A percentile compares a stretch with the other conserved stretches of the same genome.
Conservation (phyloP, 805 yeast genomes). For the Kodamaea jinghongensis region DNA sequence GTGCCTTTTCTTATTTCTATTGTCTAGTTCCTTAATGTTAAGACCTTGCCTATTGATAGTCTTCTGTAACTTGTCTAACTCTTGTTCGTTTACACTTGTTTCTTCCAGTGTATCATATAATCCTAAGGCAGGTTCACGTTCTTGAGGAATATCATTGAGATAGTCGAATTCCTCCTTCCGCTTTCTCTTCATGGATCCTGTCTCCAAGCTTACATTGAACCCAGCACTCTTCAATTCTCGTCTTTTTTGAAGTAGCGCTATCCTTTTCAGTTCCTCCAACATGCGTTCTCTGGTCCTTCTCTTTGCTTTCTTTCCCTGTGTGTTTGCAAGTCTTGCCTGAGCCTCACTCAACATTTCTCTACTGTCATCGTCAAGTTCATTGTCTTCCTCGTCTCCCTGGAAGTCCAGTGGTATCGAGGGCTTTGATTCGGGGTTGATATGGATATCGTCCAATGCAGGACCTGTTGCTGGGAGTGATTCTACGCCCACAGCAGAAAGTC, state of each 20-base stretch:
- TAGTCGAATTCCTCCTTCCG: constrained; percentile 69
- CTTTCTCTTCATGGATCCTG: constrained; percentile 46
- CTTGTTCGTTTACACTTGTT: constrained; percentile 34
- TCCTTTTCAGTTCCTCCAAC: constrained; percentile 71
- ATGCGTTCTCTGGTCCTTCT: constrained; percentile 83
- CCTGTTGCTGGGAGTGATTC: constrained; percentile 49
- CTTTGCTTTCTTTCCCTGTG: constrained; percentile 93
- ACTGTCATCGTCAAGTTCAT: constrained; percentile 82
- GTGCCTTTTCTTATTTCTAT: neutral
- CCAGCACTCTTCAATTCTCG: constrained; percentile 84
- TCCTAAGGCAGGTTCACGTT: constrained; percentile 66
- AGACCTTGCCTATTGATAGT: constrained; percentile 47
- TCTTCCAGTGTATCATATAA: constrained; percentile 69
- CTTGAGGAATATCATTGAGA: constrained; percentile 79
- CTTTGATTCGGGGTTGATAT: constrained; percentile 65
- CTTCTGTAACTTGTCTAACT: constrained; percentile 41
- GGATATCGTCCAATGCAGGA: constrained; percentile 42
- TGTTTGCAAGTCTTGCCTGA: constrained; percentile 82
- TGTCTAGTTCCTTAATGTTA: constrained; percentile 28
- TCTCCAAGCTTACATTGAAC: constrained; percentile 47
- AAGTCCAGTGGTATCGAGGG: constrained; percentile 61
- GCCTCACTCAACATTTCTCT: constrained; percentile 94
- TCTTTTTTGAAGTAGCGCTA: constrained; percentile 75
- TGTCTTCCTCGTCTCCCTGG: constrained; percentile 45
- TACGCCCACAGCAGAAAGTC: constrained; percentile 50